Conservation (phyloP, 768 basidiomycete genomes). For the Tulasnella sp. region DNA sequence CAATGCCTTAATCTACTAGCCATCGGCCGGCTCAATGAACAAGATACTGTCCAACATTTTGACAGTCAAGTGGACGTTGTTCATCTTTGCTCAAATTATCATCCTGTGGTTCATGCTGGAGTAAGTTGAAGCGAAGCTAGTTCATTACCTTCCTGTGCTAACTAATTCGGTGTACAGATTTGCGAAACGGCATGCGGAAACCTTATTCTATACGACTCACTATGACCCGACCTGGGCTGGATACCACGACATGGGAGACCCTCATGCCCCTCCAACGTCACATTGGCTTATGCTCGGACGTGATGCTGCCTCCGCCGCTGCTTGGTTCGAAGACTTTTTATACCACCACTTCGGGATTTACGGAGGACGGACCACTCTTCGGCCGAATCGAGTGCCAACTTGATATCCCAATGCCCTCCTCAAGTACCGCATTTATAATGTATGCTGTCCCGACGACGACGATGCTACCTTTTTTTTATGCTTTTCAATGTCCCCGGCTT, state of each 20-base stretch:
- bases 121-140: not conserved
- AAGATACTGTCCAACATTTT: not conserved
- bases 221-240: constrained; percentile 19
- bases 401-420: not conserved
- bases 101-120: not conserved
- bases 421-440: not conserved
- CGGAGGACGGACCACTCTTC: not conserved
- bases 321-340: constrained; percentile 2
- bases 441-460: not conserved
- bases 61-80: not conserved
- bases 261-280: constrained; percentile 3
- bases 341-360: not conserved
- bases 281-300: constrained; percentile 22
- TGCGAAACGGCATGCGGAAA: constrained; percentile 16
- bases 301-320: not conserved
- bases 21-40: not conserved
- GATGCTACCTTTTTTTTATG: not conserved
- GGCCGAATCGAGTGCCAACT: constrained; percentile 5
- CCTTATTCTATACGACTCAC: constrained; percentile 11
- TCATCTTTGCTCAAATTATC: not conserved
- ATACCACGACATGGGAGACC: not conserved
- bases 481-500: not conserved
- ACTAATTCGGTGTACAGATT: not conserved
- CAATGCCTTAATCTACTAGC: not conserved
- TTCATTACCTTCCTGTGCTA: not conserved